Evolutionary conservation across 352 stramenopile genomes (phyloP), one percentile per base, ranked within the genome.

Genomic region (Pythium phragmiticola): DNA sequence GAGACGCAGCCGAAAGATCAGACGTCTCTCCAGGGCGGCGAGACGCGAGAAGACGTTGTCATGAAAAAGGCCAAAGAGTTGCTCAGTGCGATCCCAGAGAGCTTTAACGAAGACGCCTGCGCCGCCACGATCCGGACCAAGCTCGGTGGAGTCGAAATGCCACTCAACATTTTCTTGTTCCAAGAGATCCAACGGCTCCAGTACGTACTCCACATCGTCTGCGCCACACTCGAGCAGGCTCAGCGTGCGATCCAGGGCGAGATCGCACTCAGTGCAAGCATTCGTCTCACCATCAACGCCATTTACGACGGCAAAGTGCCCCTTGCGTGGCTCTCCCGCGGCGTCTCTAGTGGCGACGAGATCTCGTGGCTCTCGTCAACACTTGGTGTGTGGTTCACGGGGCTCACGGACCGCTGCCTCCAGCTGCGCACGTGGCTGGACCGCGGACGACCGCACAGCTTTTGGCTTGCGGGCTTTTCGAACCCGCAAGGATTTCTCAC

Each of bases 401-500:
- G 82, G 0, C 57, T 94, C 16, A 69, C 74, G 12, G 83, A 92
- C 14, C 75, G 84, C 5, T 71, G 78, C 16, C 57, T 76, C 7
- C 84, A 94, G 57, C 48, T 92, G 6, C 78, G 82, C 2, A 66
- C 52, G 2, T 94, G 84, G 84, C 57, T 94, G 0, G 77, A 89
- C 8, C 78, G 75, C 14, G 81, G 80, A 1, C 78, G 81, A 3
- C 83, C 84, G 1, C 59, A 74, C 28, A 90, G 78, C 41, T 93
- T 90, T 55, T 94, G 84, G 84, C 77, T 94, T 4, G 74, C 78
- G 4, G 84, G 82, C 0, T 88, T 94, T 52, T 79, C 78, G 1
- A 92, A 93, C 47, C 82, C 84, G 5, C 82, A 90, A 59, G 82
- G 82, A 0, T 88, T 94, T 19, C 60, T 93, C n/a, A 94, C 85